Conservation (phyloP, 345 rosid genomes). For the Gossypium thurberi region DNA sequence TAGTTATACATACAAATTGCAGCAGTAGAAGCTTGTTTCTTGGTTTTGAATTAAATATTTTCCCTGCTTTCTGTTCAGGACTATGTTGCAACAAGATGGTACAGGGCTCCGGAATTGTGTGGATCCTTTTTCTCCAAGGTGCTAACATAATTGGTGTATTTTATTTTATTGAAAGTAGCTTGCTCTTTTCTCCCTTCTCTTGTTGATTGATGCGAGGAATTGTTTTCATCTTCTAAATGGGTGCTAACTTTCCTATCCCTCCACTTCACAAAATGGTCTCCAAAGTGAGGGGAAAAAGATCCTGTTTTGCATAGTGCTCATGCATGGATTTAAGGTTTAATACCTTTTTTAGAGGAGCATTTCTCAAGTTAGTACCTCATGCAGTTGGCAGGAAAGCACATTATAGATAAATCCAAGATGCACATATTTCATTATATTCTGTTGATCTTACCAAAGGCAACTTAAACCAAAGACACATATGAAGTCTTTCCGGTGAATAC, state of each 20-base stretch:
- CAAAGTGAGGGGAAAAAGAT: not conserved
- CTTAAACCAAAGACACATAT: not conserved
- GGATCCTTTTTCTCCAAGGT: slow-evolving; percentile 99
- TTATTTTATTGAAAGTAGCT: slow-evolving; percentile 21
- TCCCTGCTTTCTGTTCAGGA: slow-evolving; percentile 40
- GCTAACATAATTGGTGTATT: slow-evolving; percentile 15
- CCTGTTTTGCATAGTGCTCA: not conserved
- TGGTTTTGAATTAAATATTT: not conserved
- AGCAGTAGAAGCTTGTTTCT: not conserved
- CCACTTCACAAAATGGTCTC: not conserved
- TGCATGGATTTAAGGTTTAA: not conserved
- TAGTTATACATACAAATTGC: not conserved
- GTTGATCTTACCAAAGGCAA: not conserved
- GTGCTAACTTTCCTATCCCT: not conserved
- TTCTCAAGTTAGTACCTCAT: not conserved
- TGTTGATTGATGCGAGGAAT: not conserved
- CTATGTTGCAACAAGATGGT: slow-evolving; percentile 97
- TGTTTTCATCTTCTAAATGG: not conserved
- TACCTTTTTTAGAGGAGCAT: not conserved
- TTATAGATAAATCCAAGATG: not conserved
- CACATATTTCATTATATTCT: not conserved
- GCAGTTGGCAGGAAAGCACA: not conserved
- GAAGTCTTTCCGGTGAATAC: not conserved
- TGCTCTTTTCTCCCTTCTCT: slow-evolving; percentile 16
- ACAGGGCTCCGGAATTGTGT: slow-evolving; percentile 92